Conservation (phyloP, 768 basidiomycete genomes). For the Calocera cornea region DNA sequence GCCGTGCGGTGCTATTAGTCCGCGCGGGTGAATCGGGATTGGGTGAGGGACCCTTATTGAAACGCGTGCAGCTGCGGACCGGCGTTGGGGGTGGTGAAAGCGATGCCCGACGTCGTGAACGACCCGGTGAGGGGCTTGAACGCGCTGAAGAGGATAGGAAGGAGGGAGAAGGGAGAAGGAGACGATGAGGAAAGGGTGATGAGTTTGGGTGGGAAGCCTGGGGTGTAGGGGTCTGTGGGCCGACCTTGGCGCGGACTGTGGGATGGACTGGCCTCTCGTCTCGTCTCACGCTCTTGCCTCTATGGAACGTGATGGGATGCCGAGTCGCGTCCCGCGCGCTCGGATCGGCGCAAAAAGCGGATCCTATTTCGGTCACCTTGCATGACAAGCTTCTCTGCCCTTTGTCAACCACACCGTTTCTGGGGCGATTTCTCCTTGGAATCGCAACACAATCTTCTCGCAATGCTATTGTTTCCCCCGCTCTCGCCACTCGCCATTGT, state of each 20-base stretch:
- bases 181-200: background rate
- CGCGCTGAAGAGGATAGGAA: background rate
- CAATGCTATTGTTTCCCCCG: background rate
- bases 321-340: background rate
- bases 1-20: background rate
- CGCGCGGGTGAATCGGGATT: background rate
- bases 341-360: background rate
- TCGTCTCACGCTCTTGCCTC: no score
- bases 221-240: background rate
- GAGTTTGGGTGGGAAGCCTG: no score
- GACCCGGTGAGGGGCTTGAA: background rate
- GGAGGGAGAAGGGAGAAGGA: background rate
- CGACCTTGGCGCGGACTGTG: background rate
- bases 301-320: no score
- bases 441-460: background rate
- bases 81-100: background rate
- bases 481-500: background rate
- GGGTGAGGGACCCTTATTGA: background rate
- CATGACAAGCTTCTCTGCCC: background rate
- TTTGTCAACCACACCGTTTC: background rate
- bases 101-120: background rate
- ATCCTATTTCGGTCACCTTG: background rate
- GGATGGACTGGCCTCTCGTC: background rate
- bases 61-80: background rate
- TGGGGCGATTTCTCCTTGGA: background rate